Evolutionary conservation across 371 early-diverging fungal species (phyloP), one percentile per base, ranked within the genome.

Genomic region (Entomophthora muscae): DNA sequence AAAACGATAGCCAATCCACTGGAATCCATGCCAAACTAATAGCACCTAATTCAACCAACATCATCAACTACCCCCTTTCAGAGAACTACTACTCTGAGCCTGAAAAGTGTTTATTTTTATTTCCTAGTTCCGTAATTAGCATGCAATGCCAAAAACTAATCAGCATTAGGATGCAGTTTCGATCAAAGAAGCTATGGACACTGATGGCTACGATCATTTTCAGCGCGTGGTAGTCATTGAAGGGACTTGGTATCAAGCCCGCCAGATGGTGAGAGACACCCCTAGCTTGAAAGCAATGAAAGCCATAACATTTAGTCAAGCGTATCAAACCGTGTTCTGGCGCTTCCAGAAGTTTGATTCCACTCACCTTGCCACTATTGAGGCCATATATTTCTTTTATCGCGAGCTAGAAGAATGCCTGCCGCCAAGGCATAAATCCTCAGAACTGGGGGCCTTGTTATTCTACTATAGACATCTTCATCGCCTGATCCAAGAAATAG

Each of bases 311-410:
- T 80, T 79, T 70, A 29, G 29, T 66, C 77, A 71, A 32, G 82
- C 84, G 2, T 81, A 84, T 26, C 73, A 74, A 63, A 95, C 96
- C 0, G 71, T 82, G 61, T 95, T 95, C 69, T 95, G 95, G 95
- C 76, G 96, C 55, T 88, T 79, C 68, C 96, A 95, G 71, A 75
- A 79, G 57, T 70, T 80, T 31, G 82, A 82, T 52, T 79, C 80
- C 22, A 73, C 78, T 58, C 79, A 86, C 67, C 68, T 95, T 53
- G 88, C 93, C 0, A 95, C 96, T 0, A 93, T 95, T 62, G 96
- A 95, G 71, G 96, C 96, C 3, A 89, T 93, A 51, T 94, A 95
- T 64, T 93, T 86, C 68, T 77, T 91, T 57, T 89, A 85, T 72
- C 75, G 82, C 26, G 95, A 93, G 71, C 86, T 83, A 66, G 65